Evolutionary conservation across 805 yeast species (phyloP), one percentile per base, ranked within the genome.

Genomic region (Candida cerambycidarum): DNA sequence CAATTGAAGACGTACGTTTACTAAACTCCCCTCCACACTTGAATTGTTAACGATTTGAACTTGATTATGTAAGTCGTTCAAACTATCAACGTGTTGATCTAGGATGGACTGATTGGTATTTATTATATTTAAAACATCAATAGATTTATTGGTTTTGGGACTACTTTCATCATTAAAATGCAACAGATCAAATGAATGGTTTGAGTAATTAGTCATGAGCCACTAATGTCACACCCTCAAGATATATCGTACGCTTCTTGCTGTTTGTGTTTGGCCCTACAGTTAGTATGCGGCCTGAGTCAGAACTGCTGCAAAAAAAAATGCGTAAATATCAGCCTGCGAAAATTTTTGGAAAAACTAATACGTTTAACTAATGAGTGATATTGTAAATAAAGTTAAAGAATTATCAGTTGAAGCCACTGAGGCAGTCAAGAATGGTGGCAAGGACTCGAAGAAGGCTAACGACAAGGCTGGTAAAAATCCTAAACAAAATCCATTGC

Each of bases 371-470:
- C 7, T n/a, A n/a, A 48, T 48, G 50, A 43, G 41, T 34, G 62
- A 52, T 32, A 39, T 76, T 44, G 69, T 69, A 42, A 70, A 70
- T 43, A 69, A 80, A 59, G 77, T 78, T 23, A 73, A 73, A 45
- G 63, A 65, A 33, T 60, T 76, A 51, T 56, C 69, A 41, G 64
- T 76, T 9, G 66, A 55, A 23, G 21, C 29, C 28, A 42, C 45
- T 41, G 33, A 35, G 9, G 37, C 17, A 8, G 40, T 39, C 4
- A 36, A 43, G 38, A 24, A 23, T 15, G 38, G 5, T 11, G 36
- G 35, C 8, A 25, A 25, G 29, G 8, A 21, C 5, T 5, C 23
- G 5, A 8, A 21, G 5, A 21, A 21, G 23, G 23, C 23, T 8
- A 21, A n/a, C n/a, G n/a, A n/a, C n/a, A n/a, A n/a, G n/a, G 25